Conservation (phyloP, 2,329 filamentous ascomycete species). For the Trichophyton mentagrophytes region DNA sequence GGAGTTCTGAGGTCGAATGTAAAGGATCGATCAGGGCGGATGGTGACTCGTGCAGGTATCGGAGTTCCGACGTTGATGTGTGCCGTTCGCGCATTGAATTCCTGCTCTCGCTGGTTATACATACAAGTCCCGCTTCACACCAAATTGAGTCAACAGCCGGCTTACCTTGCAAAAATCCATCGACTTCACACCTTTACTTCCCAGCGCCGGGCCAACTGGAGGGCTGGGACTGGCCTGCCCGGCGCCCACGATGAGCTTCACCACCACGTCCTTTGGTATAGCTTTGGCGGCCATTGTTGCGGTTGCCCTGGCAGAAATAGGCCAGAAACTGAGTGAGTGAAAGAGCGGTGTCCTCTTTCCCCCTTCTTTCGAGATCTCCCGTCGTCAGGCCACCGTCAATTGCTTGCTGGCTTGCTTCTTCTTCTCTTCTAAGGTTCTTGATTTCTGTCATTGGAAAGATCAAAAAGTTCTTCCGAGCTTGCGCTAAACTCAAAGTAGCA, state of each 20-base stretch:
- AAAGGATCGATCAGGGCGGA: slow-evolving; percentile 87
- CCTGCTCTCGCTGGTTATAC: slow-evolving; percentile 40
- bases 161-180: slow-evolving; percentile 98
- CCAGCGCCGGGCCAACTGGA: slow-evolving; percentile 87
- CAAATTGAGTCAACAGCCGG: slow-evolving; percentile 2
- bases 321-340: neutral
- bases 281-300: slow-evolving; percentile 27
- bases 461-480: neutral
- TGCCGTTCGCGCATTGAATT: slow-evolving; percentile 90
- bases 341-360: neutral
- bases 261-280: slow-evolving; percentile 55
- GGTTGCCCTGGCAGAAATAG: neutral
- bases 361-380: neutral
- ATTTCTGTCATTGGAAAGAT: neutral
- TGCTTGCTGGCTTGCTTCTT: neutral
- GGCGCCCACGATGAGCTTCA: slow-evolving; percentile 95
- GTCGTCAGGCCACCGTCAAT: neutral
- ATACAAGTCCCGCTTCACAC: neutral
- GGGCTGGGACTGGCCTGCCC: slow-evolving; percentile 91
- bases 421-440: neutral
- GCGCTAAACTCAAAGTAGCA: neutral
- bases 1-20: slow-evolving; percentile 87
- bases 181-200: slow-evolving; percentile 94
- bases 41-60: slow-evolving; percentile 77
- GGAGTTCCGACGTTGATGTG: slow-evolving; percentile 73